phyloP scores from a whole-genome alignment of 306 rosid species.

The Dicorynia guianensis region DNA sequence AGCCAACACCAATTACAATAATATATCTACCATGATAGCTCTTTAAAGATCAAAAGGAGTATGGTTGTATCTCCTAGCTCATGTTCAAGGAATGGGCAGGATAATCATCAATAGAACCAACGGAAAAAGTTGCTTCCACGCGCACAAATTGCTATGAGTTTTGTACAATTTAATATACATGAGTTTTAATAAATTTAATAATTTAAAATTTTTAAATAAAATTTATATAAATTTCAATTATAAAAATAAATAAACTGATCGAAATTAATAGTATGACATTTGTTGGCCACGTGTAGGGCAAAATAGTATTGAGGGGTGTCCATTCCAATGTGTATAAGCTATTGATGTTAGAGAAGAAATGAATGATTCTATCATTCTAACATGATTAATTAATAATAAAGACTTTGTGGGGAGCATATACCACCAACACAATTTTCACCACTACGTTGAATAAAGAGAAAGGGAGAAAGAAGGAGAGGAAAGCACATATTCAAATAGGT shows the following conservation, averaged over 20 bases:
- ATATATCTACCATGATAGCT: not conserved
- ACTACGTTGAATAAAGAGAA: conserved; percentile 53
- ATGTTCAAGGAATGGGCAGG: conserved; percentile 32
- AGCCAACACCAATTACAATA: not conserved
- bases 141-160: no score
- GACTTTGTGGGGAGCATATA: conserved; percentile 65
- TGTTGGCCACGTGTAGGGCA: conserved; percentile 58
- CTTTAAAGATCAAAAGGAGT: conserved; percentile 6
- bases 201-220: no score
- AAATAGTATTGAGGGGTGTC: conserved; percentile 50
- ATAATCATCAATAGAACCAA: conserved; percentile 30
- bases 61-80: conserved; percentile 22
- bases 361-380: conserved; percentile 64
- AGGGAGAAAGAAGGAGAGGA: conserved; percentile 40
- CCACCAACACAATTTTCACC: conserved; percentile 54
- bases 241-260: not conserved
- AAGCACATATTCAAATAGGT: conserved; percentile 91
- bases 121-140: no score
- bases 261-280: conserved; percentile 36
- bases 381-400: conserved; percentile 53
- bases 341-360: conserved; percentile 47
- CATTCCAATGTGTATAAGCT: conserved; percentile 35
- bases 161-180: no score
- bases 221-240: no score
- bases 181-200: no score